Evolutionary conservation across 805 yeast species (phyloP), one percentile per base, ranked within the genome.

Genomic region (Candida manassasensis): DNA sequence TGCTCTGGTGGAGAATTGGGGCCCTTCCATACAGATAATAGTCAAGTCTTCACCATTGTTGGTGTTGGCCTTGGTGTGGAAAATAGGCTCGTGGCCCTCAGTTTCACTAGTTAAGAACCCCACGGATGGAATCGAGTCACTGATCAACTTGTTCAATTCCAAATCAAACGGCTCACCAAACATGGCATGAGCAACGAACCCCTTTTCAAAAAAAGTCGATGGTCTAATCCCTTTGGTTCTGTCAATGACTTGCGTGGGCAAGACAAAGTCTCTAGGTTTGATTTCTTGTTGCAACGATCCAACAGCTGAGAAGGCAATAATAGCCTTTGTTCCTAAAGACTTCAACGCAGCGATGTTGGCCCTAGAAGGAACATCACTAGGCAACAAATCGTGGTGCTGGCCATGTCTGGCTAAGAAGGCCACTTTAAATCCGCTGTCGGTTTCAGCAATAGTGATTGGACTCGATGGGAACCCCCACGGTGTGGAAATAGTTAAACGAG

Each of bases 401-500:
- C 99, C 99, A 56, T 93, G 99, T 61, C 99, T 79, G 11, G 97
- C 93, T 47, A 93, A 70, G 53, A 93, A 93, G 1, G 97, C 97
- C 34, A 93, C 84, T 31, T 88, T 85, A 57, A 86, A 79, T 2
- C 95, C 95, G 22, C 65, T 49, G 3, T 65, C 61, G 27, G 95
- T 85, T 45, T 73, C 78, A n/a, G 95, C 82, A 42, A 93, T 79
- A 32, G 96, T 89, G 54, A 93, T 84, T 26, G 96, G 89, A 10
- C 95, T 82, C 4, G 97, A 88, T 15, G 99, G 96, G 47, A 73
- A 75, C 8, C 98, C 99, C 97, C 97, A 93, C 15, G 99, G 99
- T 3, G 99, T 93, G 13, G 83, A 74, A 39, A 88, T 63, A 11
- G 86, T 77, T 27, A 93, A 63, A 47, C 81, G 69, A 11, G 96